These are phyloP conservation scores for Rhynchosporium secalis DNA, from an alignment of 2,329 filamentous ascomycete genomes.

Conservation along the genomic window DNA sequence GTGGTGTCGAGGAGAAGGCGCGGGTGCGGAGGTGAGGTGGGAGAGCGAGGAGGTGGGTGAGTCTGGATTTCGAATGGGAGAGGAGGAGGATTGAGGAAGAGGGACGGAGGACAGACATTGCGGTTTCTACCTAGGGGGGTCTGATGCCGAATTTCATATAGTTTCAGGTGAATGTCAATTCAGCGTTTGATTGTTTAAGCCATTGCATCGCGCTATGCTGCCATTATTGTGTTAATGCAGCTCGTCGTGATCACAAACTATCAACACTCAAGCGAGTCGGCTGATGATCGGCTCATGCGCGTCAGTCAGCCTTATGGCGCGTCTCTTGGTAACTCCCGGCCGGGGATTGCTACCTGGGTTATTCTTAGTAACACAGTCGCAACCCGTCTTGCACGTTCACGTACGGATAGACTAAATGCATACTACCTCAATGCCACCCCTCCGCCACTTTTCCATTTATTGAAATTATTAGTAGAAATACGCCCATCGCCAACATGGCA, in stretches of 20 bases:
- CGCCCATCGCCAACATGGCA: conserved; percentile 13
- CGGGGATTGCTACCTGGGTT: too few species aligned
- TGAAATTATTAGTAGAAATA: neutral
- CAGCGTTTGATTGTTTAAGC: neutral
- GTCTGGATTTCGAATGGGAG: neutral
- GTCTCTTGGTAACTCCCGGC: too few species aligned
- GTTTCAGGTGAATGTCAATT: neutral
- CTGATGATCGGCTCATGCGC: neutral
- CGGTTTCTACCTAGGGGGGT: neutral
- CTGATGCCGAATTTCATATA: neutral
- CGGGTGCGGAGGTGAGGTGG: conserved; percentile 43
- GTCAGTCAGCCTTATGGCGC: neutral
- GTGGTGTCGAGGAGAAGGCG: conserved; percentile 52
- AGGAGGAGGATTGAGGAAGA: conserved; percentile 9
- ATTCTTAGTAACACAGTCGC: too few species aligned
- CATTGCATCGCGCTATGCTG: neutral
- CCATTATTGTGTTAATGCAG: conserved; percentile 3
- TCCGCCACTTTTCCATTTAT: conserved; percentile 4
- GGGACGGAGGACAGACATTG: conserved; percentile 1
- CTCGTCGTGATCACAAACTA: neutral
- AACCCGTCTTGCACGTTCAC: too few species aligned
- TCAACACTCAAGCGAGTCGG: conserved; percentile 7
- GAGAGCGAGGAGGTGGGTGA: conserved; percentile 27
- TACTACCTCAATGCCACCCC: neutral
- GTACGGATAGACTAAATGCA: too few species aligned